phyloP scores from a whole-genome alignment of 208 protist genomes.

The Trichomonas vaginalis region DNA sequence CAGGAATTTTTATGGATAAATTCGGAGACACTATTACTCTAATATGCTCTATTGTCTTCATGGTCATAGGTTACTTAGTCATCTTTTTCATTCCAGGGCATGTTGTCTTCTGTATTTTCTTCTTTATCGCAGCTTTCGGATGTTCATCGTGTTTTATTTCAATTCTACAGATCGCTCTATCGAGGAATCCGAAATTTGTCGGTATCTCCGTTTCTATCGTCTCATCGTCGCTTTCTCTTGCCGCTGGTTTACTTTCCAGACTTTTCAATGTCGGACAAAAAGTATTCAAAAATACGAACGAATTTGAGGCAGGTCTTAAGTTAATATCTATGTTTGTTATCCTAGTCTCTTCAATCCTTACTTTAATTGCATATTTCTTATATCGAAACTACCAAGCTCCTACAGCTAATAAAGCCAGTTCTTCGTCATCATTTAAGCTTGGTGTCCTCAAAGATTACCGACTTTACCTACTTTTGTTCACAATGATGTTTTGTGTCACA shows the following conservation, averaged over 20 bases:
- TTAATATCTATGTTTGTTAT: background rate
- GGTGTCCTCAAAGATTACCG: background rate
- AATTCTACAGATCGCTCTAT: background rate
- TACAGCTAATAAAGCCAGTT: background rate
- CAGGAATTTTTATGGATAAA: background rate
- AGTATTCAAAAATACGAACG: background rate
- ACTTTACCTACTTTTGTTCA: background rate
- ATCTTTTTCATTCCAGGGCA: background rate
- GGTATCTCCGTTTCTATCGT: background rate
- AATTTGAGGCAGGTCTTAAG: background rate
- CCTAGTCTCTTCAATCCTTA: background rate
- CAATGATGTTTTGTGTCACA: background rate
- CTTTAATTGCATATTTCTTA: background rate
- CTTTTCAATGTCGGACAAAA: background rate
- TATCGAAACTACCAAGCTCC: background rate
- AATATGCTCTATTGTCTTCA: background rate
- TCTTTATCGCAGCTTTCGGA: background rate
- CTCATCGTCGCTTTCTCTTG: background rate
- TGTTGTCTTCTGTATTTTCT: background rate
- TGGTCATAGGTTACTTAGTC: background rate
- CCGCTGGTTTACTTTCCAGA: background rate
- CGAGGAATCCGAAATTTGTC: background rate
- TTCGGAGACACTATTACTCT: background rate
- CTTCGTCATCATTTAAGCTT: background rate
- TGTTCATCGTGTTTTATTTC: background rate